Evolutionary conservation across 768 basidiomycete species (phyloP).

Genomic region (Tricholoma matsutake): DNA sequence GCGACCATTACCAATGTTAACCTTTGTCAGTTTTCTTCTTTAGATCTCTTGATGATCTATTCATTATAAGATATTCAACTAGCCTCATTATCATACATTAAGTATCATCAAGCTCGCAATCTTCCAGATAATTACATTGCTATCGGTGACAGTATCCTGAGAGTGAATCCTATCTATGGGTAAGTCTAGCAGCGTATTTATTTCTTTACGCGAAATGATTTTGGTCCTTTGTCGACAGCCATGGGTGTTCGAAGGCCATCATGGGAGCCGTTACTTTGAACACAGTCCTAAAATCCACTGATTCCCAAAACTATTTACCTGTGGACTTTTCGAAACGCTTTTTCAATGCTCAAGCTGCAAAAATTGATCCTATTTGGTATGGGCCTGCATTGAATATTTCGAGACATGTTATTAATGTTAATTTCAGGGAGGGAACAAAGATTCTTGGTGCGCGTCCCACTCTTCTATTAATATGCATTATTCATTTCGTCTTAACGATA

Average conservation of each 20-base stretch:
- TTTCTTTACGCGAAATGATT: not conserved
- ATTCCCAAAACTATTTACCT: not conserved
- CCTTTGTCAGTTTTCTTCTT: slow-evolving; percentile 14
- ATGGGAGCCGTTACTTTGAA: not conserved
- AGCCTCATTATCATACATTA: slow-evolving; percentile 23
- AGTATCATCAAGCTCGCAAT: slow-evolving; percentile 23
- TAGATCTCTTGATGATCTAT: not conserved
- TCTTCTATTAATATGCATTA: not conserved
- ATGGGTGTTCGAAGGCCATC: not conserved
- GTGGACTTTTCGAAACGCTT: not conserved
- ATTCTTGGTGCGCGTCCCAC: not conserved
- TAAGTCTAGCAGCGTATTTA: not conserved
- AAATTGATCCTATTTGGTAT: not conserved
- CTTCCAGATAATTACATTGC: slow-evolving; percentile 33
- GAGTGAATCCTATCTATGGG: slow-evolving; percentile 12
- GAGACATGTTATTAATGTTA: not conserved
- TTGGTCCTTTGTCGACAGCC: not conserved
- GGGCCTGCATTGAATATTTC: not conserved
- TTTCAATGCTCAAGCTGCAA: not conserved
- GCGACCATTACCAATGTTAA: slow-evolving; percentile 6
- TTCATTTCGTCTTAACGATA: not conserved
- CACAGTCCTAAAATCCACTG: not conserved
- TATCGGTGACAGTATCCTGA: slow-evolving; percentile 33
- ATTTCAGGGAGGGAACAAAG: not conserved
- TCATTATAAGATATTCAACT: not conserved